Base-by-base conservation (phyloP, 306 rosid species). In the Sechiopsis laciniata region DNA sequence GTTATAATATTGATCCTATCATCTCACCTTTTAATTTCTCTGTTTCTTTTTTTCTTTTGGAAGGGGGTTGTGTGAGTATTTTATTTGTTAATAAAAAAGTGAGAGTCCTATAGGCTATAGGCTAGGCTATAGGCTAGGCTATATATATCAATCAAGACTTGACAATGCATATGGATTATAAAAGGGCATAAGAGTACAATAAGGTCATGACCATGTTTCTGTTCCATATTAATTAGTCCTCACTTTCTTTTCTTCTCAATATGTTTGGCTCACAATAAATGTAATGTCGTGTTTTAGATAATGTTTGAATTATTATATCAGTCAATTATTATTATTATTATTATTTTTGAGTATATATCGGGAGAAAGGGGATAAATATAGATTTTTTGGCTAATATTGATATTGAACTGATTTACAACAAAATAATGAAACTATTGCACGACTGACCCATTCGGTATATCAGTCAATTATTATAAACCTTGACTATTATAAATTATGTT, bases 81-180 rank as follows among this genome's bases (percentile, higher is more conserved):
- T 32, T 2, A 26, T 32, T 19, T 16, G 72, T 66, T 17, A 5
- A 66, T 19, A 42, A 42, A 66, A 66, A 42, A 26, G 54, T 66
- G 55, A 42, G 53, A 4, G 19, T 42, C 3, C 24, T 8, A 59
- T 60, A 60, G 40, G 3, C 1, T 60, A 60, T 5, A 60, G 42
- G 7, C 42, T 60, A 60, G 40, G 3, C 1, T 60, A 60, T 5
- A 60, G 42, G 7, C 42, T 4, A 37, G 42, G 42, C 42, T 37
- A 37, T 37, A 37, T 37, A 3, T 42, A 42, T 65, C 54, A 42
- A 40, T 65, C 53, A 65, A 65, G 32, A 65, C 9, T 65, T 65
- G 54, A 65, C 71, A 65, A 65, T 65, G 53, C 71, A 37, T 37
- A 65, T 65, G 71, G 71, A 17, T 65, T 65, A n/a, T 45, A 42